Percentiles rank a stretch among this genome's conserved stretches.
Conservation (phyloP, 371 early-diverging fungal species). For the Mucor ambiguus region DNA sequence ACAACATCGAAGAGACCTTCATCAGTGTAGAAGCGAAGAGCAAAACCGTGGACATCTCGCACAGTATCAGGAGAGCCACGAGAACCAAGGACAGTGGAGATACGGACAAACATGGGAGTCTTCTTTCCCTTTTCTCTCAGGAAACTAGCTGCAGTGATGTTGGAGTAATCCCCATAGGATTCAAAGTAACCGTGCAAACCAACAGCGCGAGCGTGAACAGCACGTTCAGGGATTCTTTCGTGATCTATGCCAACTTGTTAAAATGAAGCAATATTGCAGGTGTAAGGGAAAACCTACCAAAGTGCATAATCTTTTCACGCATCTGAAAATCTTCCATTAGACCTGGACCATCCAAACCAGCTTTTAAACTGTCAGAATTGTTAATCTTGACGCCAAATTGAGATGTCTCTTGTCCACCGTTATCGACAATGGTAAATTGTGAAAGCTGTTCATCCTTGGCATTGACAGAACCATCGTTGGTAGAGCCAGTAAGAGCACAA, state of each 20-base stretch:
- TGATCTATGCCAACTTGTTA: constrained; percentile 21
- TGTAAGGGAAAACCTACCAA: constrained; percentile 34
- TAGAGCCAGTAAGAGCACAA: constrained; percentile 6
- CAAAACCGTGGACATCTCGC: constrained; percentile 62
- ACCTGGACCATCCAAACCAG: constrained; percentile 50
- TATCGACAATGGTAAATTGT: constrained; percentile 11
- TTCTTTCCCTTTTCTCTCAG: constrained; percentile 35
- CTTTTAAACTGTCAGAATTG: constrained; percentile 36
- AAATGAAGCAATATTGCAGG: neutral
- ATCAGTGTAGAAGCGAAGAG: constrained; percentile 63
- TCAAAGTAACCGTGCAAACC: constrained; percentile 62
- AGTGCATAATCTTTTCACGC: constrained; percentile 57
- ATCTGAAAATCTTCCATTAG: constrained; percentile 52
- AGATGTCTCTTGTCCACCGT: constrained; percentile 28
- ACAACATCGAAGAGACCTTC: constrained; percentile 47
- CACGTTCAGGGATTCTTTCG: constrained; percentile 58
- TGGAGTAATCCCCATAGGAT: constrained; percentile 42
- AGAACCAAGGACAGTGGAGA: constrained; percentile 57
- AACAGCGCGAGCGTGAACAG: constrained; percentile 57
- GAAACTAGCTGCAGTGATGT: constrained; percentile 49
- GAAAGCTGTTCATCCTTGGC: neutral
- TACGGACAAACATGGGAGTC: constrained; percentile 62
- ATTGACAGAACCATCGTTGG: neutral
- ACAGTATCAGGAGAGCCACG: constrained; percentile 56
- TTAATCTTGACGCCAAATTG: constrained; percentile 33